Conservation (phyloP, 257 asterid species). For the Anisodus tanguticus region DNA sequence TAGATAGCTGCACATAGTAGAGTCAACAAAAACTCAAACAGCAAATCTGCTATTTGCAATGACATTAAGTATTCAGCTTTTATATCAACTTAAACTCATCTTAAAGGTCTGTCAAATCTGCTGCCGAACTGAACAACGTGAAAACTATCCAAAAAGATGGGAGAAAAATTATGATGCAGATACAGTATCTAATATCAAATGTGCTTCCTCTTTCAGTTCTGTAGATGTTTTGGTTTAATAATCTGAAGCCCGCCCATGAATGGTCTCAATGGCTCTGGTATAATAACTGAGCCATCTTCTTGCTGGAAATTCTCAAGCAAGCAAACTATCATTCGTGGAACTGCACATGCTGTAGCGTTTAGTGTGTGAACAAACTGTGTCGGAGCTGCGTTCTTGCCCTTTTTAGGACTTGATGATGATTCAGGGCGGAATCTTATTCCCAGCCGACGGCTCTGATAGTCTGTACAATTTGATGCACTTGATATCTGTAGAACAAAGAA, state of each 20-base stretch:
- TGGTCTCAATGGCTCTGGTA: constrained; percentile 83
- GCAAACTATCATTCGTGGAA: constrained; percentile 94
- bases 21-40: background rate
- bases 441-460: constrained; percentile 90
- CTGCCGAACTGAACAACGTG: constrained; percentile 21
- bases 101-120: background rate
- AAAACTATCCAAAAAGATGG: background rate
- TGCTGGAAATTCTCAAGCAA: constrained; percentile 96
- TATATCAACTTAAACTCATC: background rate
- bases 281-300: constrained; percentile 82
- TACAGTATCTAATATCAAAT: background rate
- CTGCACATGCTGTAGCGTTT: constrained; percentile 96
- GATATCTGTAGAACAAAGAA: constrained; percentile 66
- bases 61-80: background rate
- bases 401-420: constrained; percentile 48
- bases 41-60: background rate
- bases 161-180: background rate
- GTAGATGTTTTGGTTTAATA: constrained; percentile 26
- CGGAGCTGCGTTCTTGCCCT: constrained; percentile 59
- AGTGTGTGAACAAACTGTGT: constrained; percentile 91
- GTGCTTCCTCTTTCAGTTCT: background rate
- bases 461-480: constrained; percentile 96
- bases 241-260: constrained; percentile 73
- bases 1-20: background rate
- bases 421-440: constrained; percentile 93